Percentiles rank a stretch among this genome's conserved stretches.
phyloP scores from a whole-genome alignment of 2,329 filamentous ascomycete genomes.

The Colletotrichum sp. region DNA sequence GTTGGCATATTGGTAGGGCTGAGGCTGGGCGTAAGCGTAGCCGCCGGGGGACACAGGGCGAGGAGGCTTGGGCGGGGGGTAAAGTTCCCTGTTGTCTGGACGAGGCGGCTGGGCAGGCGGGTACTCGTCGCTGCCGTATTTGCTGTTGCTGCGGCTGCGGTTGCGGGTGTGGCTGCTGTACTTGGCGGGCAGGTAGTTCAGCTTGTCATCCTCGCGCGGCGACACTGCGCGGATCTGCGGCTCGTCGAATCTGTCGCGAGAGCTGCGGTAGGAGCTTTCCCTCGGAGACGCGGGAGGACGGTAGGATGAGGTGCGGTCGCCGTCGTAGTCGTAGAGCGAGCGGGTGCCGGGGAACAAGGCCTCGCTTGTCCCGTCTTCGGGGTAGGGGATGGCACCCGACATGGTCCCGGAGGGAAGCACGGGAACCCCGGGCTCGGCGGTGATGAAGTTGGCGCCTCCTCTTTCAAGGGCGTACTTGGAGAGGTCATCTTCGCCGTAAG shows the following conservation, averaged over 20 bases:
- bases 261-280: conserved; percentile 40
- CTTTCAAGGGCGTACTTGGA: conserved; percentile 31
- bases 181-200: conserved; percentile 53
- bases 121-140: conserved; percentile 23
- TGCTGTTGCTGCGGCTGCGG: conserved; percentile 31
- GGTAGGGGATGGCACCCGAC: conserved; percentile 39
- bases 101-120: conserved; percentile 27
- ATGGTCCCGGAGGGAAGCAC: not conserved
- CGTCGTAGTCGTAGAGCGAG: conserved; percentile 45
- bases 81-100: conserved; percentile 38
- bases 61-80: conserved; percentile 24
- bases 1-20: conserved; percentile 31
- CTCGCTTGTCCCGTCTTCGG: conserved; percentile 39
- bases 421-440: conserved; percentile 14
- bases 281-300: conserved; percentile 38
- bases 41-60: conserved; percentile 20
- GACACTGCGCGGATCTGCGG: conserved; percentile 26
- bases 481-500: conserved; percentile 45
- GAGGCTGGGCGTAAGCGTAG: conserved; percentile 32
- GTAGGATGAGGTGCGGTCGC: conserved; percentile 31
- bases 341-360: conserved; percentile 41
- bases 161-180: conserved; percentile 38
- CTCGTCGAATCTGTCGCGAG: conserved; percentile 36
- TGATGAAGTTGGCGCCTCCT: conserved; percentile 17
- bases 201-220: conserved; percentile 36